Evolutionary conservation across 805 yeast genomes (phyloP).

Genomic region (Ogataea chonburiensis): DNA sequence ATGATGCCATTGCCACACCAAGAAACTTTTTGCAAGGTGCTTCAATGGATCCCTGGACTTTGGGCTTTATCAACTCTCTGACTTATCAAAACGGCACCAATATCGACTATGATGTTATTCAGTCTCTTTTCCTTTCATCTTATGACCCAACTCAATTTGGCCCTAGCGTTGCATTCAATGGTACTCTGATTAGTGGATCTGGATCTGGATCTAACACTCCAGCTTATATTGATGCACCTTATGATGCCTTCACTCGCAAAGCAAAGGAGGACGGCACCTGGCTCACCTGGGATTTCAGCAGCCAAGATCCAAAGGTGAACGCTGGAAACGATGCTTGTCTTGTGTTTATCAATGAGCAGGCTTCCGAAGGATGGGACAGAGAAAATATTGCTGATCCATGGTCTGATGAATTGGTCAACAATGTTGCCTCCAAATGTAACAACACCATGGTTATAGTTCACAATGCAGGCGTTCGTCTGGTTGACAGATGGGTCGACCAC

Average conservation of each 20-base stretch:
- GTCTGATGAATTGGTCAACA: conserved; percentile 49
- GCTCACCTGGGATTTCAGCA: conserved; percentile 26
- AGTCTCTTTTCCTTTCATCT: conserved; percentile 9
- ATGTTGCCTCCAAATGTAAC: conserved; percentile 47
- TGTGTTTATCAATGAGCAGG: conserved; percentile 51
- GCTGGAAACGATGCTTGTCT: conserved; percentile 47
- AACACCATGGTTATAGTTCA: conserved; percentile 61
- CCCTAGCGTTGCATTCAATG: conserved; percentile 37
- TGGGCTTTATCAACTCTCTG: conserved; percentile 9
- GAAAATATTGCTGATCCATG: conserved; percentile 54
- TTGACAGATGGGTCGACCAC: conserved; percentile 55
- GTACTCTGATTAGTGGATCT: conserved; percentile 60
- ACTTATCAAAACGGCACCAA: conserved; percentile 13
- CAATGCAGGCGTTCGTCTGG: conserved; percentile 58
- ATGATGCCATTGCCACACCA: conserved; percentile 14
- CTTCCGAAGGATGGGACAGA: conserved; percentile 62
- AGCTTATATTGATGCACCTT: conserved; percentile 57
- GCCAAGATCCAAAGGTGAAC: conserved; percentile 45
- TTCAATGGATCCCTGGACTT: conserved; percentile 8
- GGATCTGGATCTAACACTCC: conserved; percentile 61
- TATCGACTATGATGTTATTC: conserved; percentile 1
- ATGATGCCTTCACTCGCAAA: conserved; percentile 49
- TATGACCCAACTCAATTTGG: conserved; percentile 9
- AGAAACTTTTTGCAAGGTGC: conserved; percentile 3
- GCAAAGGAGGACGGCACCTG: conserved; percentile 33